A percentile compares a stretch with the other conserved stretches of the same genome.
Evolutionary conservation across 2,329 filamentous ascomycete genomes (phyloP).

Genomic region (Knoxdaviesia capensis): DNA sequence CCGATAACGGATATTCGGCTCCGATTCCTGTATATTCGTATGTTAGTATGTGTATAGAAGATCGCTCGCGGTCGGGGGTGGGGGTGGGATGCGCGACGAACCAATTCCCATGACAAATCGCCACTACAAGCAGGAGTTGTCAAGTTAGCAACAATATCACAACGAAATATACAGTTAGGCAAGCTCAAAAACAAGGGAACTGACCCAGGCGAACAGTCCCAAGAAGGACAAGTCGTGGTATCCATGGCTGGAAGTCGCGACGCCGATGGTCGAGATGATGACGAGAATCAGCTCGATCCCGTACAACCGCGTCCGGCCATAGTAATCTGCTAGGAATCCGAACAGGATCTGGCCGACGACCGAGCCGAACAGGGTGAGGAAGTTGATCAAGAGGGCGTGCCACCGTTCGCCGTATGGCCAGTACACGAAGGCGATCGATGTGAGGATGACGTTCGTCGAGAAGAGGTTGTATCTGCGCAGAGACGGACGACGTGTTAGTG

Average conservation of each 20-base stretch:
- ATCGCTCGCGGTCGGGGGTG: not conserved
- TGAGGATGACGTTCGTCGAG: conserved; percentile 32
- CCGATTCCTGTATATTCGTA: conserved; percentile 28
- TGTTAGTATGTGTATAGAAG: not conserved
- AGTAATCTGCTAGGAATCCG: conserved; percentile 31
- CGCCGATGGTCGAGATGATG: conserved; percentile 34
- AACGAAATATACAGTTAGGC: not conserved
- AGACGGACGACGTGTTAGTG: too few species aligned
- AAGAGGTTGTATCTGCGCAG: conserved; percentile 28
- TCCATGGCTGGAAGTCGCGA: conserved; percentile 29
- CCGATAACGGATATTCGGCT: conserved; percentile 47
- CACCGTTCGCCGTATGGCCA: conserved; percentile 24
- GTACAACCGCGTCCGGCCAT: conserved; percentile 32
- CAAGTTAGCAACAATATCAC: not conserved
- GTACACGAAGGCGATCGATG: conserved; percentile 30
- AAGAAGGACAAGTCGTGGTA: conserved; percentile 28
- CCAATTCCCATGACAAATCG: conserved; percentile 33
- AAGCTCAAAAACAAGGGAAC: conserved; percentile 1
- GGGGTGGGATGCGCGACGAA: conserved; percentile 7
- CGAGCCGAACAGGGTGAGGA: conserved; percentile 30
- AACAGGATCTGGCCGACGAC: conserved; percentile 30
- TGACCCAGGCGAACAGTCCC: conserved; percentile 26
- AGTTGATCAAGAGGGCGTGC: conserved; percentile 27
- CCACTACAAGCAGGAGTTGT: conserved; percentile 14
- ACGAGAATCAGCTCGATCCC: conserved; percentile 35